Conservation (phyloP, 139 green algal genomes). For the Yamagishiella unicocca region DNA sequence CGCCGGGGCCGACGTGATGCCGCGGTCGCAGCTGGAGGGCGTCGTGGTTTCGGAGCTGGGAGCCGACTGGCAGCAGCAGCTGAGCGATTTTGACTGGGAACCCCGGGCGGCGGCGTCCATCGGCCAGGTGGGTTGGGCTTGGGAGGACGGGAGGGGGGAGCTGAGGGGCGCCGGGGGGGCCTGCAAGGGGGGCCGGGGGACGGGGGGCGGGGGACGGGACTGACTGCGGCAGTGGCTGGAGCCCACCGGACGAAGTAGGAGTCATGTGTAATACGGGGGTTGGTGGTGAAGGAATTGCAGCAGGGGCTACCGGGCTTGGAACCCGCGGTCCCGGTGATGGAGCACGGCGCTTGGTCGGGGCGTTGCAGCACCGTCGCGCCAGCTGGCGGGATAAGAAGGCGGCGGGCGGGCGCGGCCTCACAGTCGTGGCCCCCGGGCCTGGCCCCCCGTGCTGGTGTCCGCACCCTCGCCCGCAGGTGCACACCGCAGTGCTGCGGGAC, state of each 20-base stretch:
- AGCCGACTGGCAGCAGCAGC: conserved; percentile 63
- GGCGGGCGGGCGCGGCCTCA: too few relatives aligned
- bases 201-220: neutral
- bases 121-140: conserved; percentile 83
- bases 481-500: conserved; percentile 79
- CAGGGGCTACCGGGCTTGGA: too few relatives aligned
- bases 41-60: conserved; percentile 85
- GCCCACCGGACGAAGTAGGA: too few relatives aligned
- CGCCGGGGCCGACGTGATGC: conserved; percentile 94
- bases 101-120: conserved; percentile 94
- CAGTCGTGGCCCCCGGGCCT: too few relatives aligned
- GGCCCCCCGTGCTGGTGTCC: too few relatives aligned
- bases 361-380: too few relatives aligned
- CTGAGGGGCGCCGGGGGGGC: neutral
- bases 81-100: conserved; percentile 83
- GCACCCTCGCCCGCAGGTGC: conserved; percentile 78
- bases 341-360: too few relatives aligned
- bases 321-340: too few relatives aligned
- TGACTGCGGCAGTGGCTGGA: too few relatives aligned
- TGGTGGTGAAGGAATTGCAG: too few relatives aligned
- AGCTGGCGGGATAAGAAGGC: too few relatives aligned
- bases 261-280: too few relatives aligned
- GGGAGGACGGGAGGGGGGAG: neutral
- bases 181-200: neutral
- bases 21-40: conserved; percentile 87